Percentiles rank a stretch among this genome's conserved stretches.
phyloP scores from a whole-genome alignment of 2,329 filamentous ascomycete species.

The Trichophyton simii region DNA sequence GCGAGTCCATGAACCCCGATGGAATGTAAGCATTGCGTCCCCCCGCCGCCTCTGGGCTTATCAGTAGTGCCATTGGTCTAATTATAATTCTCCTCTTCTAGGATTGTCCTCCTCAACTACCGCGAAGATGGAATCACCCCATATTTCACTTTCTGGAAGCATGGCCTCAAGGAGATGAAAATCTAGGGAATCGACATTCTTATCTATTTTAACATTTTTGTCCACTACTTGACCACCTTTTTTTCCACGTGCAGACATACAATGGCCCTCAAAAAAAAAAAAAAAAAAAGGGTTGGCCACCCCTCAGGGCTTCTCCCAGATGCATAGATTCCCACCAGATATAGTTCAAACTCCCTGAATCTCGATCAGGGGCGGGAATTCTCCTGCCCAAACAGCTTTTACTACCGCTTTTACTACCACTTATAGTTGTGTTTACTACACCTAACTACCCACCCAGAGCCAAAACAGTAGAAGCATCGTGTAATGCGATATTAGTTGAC shows the following conservation, averaged over 20 bases:
- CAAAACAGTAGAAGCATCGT: too few species aligned
- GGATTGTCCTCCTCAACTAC: conserved; percentile 90
- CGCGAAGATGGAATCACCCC: conserved; percentile 90
- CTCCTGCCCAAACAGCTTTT: background rate
- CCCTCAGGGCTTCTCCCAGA: background rate
- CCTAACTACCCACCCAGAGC: too few species aligned
- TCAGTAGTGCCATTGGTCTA: background rate
- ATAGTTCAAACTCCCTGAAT: too few species aligned
- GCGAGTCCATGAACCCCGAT: conserved; percentile 83
- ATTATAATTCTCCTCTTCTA: conserved; percentile 23
- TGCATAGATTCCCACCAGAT: background rate
- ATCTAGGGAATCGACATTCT: conserved; percentile 46
- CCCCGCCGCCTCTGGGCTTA: background rate
- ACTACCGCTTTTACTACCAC: too few species aligned
- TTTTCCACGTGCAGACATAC: background rate
- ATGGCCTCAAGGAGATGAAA: conserved; percentile 81
- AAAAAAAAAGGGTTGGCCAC: too few species aligned
- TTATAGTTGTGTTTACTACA: too few species aligned
- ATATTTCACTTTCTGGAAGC: conserved; percentile 86
- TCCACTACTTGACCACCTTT: background rate
- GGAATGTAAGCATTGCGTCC: conserved; percentile 62
- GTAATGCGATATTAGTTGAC: too few species aligned
- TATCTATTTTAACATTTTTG: background rate
- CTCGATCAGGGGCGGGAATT: too few species aligned
- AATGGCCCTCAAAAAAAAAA: too few species aligned